phyloP scores from a whole-genome alignment of 441 rosid genomes.

The Syzygium syzygioides region DNA sequence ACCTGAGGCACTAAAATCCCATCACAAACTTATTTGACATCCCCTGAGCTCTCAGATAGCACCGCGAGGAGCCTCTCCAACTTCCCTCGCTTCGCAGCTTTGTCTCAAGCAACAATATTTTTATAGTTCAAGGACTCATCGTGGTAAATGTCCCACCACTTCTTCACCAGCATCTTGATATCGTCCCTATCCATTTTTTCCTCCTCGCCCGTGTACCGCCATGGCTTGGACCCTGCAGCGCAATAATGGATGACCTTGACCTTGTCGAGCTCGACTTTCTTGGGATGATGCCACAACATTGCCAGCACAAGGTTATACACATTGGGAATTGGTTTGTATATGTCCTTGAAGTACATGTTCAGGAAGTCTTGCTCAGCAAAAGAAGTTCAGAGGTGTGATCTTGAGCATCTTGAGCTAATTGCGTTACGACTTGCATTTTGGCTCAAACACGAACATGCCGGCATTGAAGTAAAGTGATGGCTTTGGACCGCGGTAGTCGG shows the following conservation, averaged over 20 bases:
- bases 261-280: neutral
- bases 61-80: neutral
- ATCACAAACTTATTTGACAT: neutral
- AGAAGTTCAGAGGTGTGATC: neutral
- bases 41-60: neutral
- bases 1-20: neutral
- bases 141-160: conserved; percentile 4
- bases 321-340: neutral
- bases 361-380: conserved; percentile 3
- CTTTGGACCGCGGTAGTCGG: neutral
- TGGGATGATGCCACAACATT: conserved; percentile 4
- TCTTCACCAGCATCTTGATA: conserved; percentile 2
- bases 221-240: conserved; percentile 2
- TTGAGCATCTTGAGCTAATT: neutral
- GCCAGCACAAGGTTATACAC: neutral
- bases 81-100: neutral
- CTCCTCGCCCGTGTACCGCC: conserved; percentile 2
- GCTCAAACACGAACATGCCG: neutral
- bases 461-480: neutral
- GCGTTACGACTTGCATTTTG: neutral
- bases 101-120: neutral
- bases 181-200: conserved; percentile 1
- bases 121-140: neutral
- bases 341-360: neutral
- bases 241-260: conserved; percentile 6